Base-by-base conservation (phyloP, 2,329 filamentous ascomycete genomes). In the Monilinia polystroma region DNA sequence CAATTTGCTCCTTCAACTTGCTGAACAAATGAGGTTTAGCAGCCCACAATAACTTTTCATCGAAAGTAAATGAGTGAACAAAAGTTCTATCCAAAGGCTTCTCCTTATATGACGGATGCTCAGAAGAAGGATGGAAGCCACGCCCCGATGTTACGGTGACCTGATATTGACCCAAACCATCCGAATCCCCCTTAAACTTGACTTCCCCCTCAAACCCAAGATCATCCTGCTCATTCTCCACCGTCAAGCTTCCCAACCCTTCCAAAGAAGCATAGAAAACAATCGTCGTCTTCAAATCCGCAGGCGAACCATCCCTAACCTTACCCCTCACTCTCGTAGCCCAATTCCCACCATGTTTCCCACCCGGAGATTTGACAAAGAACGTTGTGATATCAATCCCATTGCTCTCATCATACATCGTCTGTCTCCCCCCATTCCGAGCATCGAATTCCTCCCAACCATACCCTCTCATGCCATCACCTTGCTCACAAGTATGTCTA, bases 401-500 rank as follows among this genome's bases (percentile, higher is more conserved):
- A 79, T 99, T 99, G 59, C 86, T 90, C 64, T 89, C 88, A 77
- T 99, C 95, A 76, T 96, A 92, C 68, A 99, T 94, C 0, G 90
- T 91, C 79, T 99, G 92, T 29, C 91, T 84, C 66, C 95, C 95
- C 69, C 95, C 95, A 66, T 84, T 90, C 67, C 95, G 85, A 29
- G 93, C 89, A 79, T 99, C 95, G 78, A 96, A 99, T 77, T 96
- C 92, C 74, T 98, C 93, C 95, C 95, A 99, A 69, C 95, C 95
- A 78, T 99, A 99, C 66, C 94, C 94, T 58, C 87, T 90, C 85
- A 99, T 96, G 71, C 90, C 90, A 77, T 96, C 92, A 77, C 95
- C 87, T 78, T 99, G 95, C 78, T 98, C 95, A 80, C 95, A 99
- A 0, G 95, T 97, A 78, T 97, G 93, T 71, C 95, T 88, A 74